Base-by-base conservation (phyloP, 768 basidiomycete species). In the Lactarius sanguifluus region DNA sequence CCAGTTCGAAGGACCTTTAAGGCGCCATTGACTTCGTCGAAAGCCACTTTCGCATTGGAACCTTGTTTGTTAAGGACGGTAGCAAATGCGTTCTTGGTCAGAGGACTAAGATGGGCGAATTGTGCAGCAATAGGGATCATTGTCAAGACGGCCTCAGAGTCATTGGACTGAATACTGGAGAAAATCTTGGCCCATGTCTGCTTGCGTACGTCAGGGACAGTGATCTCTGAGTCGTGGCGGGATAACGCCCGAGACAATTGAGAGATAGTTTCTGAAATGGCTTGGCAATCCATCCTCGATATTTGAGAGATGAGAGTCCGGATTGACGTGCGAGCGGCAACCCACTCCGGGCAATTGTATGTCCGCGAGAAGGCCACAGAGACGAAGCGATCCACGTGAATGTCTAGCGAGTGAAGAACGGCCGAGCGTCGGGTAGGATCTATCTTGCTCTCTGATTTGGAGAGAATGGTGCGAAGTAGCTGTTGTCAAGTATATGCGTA, bases 181-280 rank as follows among this genome's bases (percentile, higher is more conserved):
- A 90, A 95, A 3, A 85, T 77, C 69, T 81, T 83, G 61, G 76
- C 79, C 96, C 96, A 98, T 38, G 92, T 75, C 55, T 82, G 82
- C 56, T 81, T 80, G 58, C 83, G 83, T 57, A 90, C 76, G 28
- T 75, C 76, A 12, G 77, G 73, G 16, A 13, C 30, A 72, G 71
- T 2, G 72, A 77, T 38, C 61, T 72, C 82, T 71, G 69, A 78
- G 73, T 71, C 71, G 66, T 28, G 72, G 72, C 79, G 82, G 82
- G 64, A 74, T 64, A 8, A 78, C 9, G 80, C 81, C 38, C 55
- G 69, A 59, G 70, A 79, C 10, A 82, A 75, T n/a, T 72, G 70
- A 23, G 43, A 71, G 25, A 82, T 75, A 16, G 77, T 66, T 28
- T 67, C 52, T 18, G 65, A 65, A 28, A 83, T 72, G 61, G 74